Base-by-base conservation (phyloP, 805 yeast species). In the Zygotorulaspora sp. region DNA sequence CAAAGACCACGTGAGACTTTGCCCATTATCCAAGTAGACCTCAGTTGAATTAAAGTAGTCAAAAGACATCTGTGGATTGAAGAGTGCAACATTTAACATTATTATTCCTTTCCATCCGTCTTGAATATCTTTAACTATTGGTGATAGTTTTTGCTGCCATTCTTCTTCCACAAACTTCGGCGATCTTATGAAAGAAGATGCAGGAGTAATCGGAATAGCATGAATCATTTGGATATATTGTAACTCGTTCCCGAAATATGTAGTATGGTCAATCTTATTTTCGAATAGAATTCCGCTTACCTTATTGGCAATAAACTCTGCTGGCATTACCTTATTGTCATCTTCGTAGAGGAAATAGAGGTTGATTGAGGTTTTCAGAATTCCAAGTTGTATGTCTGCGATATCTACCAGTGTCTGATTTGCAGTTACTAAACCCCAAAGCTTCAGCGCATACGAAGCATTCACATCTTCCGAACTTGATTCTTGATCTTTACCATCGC, bases 1-100 rank as follows among this genome's bases (percentile, higher is more conserved):
- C 45, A 88, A 66, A 9, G 89, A 80, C 95, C 96, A 88, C 0
- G 96, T 82, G 45, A 79, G 66, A 18, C 90, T 79, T 71, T 87
- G 90, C 2, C 97, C 97, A 40, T 76, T 75, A 53, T 89, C 97
- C 32, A 89, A 73, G 47, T 71, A 72, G 3, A 58, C 51, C n/a
- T 66, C 63, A 30, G 67, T 55, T 5, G 66, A 49, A 22, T 74
- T 56, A 57, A 85, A 86, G 62, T 75, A 87, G 2, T 63, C 47
- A 55, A 78, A 86, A 0, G 94, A 70, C 1, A 71, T 40, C 23
- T 57, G 49, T 1, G 96, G 89, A 54, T 88, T 84, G 51, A 62
- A 74, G 13, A 89, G 63, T 0, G 95, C 96, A 38, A 72, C 68
- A 57, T 88, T 86, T 33, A 85, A 67, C 68, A 80, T 75, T 35